Evolutionary conservation across 495 filamentous ascomycete genomes (phyloP).

Genomic region (Podospora pseudoanserina): DNA sequence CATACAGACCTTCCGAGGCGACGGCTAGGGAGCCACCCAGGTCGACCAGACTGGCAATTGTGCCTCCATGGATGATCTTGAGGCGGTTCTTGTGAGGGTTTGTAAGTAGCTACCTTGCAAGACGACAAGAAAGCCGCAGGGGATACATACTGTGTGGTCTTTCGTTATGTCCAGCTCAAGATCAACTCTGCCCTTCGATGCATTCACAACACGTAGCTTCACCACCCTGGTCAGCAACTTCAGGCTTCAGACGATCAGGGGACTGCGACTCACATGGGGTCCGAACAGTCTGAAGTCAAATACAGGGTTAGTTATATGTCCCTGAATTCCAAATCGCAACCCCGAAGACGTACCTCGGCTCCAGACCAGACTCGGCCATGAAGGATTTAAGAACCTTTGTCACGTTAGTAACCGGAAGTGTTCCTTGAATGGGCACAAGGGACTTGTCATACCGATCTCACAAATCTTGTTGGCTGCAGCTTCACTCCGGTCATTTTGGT

Average conservation of each 20-base stretch:
- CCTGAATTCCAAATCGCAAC: neutral
- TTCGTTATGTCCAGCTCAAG: slow-evolving; percentile 85
- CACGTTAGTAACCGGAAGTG: neutral
- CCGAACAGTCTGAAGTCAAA: slow-evolving; percentile 37
- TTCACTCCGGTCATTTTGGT: slow-evolving; percentile 28
- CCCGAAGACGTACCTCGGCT: slow-evolving; percentile 64
- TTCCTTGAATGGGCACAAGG: neutral
- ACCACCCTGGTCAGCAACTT: neutral
- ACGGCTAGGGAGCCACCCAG: slow-evolving; percentile 91
- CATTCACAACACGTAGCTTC: slow-evolving; percentile 73
- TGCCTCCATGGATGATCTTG: slow-evolving; percentile 87
- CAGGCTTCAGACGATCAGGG: neutral
- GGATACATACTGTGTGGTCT: slow-evolving; percentile 71
- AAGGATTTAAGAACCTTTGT: slow-evolving; percentile 78
- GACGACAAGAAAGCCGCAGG: neutral
- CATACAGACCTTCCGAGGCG: slow-evolving; percentile 79
- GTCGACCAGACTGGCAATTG: slow-evolving; percentile 94
- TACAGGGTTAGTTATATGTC: slow-evolving; percentile 2
- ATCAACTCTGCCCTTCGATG: slow-evolving; percentile 71
- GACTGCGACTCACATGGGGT: slow-evolving; percentile 35
- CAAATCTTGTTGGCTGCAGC: slow-evolving; percentile 38
- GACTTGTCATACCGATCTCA: slow-evolving; percentile 34
- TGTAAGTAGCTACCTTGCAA: neutral
- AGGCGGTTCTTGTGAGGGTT: slow-evolving; percentile 67
- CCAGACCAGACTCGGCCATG: slow-evolving; percentile 75